Conservation (phyloP, 352 stramenopile genomes). For the Phytophthora idaei region DNA sequence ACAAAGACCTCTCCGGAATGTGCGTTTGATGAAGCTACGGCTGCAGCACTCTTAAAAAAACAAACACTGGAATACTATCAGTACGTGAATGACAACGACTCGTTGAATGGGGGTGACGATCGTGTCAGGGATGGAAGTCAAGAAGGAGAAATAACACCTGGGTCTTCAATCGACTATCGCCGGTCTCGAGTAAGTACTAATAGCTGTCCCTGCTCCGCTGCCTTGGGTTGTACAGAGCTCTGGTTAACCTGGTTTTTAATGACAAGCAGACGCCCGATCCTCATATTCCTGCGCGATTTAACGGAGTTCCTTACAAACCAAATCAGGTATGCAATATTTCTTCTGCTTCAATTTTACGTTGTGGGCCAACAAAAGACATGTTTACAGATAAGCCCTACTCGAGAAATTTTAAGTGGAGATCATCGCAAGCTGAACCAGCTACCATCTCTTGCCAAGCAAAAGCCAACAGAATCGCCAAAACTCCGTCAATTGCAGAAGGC, state of each 20-base stretch:
- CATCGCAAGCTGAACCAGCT: slow-evolving; percentile 60
- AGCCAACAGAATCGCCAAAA: slow-evolving; percentile 13
- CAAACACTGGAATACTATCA: background rate
- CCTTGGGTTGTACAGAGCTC: background rate
- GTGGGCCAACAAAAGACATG: background rate
- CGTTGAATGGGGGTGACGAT: slow-evolving; percentile 3
- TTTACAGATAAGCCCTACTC: slow-evolving; percentile 48
- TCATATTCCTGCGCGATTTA: slow-evolving; percentile 65
- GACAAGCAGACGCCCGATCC: slow-evolving; percentile 47
- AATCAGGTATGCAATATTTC: slow-evolving; percentile 43
- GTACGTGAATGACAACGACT: background rate
- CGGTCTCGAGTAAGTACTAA: slow-evolving; percentile 14
- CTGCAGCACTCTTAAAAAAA: slow-evolving; percentile 15
- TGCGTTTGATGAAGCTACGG: slow-evolving; percentile 19
- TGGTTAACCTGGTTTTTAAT: background rate
- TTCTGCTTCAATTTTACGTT: background rate
- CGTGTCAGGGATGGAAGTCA: background rate
- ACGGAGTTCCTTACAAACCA: slow-evolving; percentile 60
- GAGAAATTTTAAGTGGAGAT: slow-evolving; percentile 53
- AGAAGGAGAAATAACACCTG: background rate
- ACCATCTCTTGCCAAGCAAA: slow-evolving; percentile 41
- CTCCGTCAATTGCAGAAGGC: slow-evolving; percentile 23
- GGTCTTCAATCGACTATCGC: slow-evolving; percentile 29
- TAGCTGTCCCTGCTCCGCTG: background rate
- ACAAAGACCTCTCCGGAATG: slow-evolving; percentile 25